A percentile compares a stretch with the other conserved stretches of the same genome.
Conservation (phyloP, 345 rosid genomes). For the Ailanthus altissimus region DNA sequence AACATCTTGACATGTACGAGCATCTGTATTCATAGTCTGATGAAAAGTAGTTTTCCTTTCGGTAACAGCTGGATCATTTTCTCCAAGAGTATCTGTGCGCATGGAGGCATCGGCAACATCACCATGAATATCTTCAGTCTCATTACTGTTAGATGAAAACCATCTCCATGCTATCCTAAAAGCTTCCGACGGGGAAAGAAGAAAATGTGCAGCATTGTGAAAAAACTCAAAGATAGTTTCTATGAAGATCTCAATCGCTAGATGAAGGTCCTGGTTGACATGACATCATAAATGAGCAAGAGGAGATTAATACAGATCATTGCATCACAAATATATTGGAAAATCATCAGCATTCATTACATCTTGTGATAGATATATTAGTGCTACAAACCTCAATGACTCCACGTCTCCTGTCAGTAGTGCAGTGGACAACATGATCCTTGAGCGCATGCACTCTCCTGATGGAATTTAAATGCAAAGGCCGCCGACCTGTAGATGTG, state of each 20-base stretch:
- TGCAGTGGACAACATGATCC: constrained; percentile 67
- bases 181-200: constrained; percentile 77
- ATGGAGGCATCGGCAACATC: constrained; percentile 39
- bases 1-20: constrained; percentile 92
- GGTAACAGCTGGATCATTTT: constrained; percentile 50
- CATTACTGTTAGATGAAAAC: constrained; percentile 46
- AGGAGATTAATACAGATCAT: constrained; percentile 10
- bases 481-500: constrained; percentile 33
- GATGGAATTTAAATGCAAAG: constrained; percentile 36
- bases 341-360: constrained; percentile 9
- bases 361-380: constrained; percentile 1
- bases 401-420: constrained; percentile 93
- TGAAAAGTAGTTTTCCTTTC: constrained; percentile 54
- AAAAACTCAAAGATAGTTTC: constrained; percentile 79
- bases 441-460: constrained; percentile 48
- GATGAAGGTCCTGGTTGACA: constrained; percentile 80
- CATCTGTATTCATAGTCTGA: constrained; percentile 82
- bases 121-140: constrained; percentile 24
- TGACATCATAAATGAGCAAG: constrained; percentile 15
- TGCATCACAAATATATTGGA: not conserved
- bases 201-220: constrained; percentile 66
- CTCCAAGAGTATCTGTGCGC: constrained; percentile 64
- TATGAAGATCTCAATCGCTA: constrained; percentile 81
- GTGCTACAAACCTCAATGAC: constrained; percentile 76
- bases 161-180: constrained; percentile 40